Conservation (phyloP, 768 basidiomycete genomes). For the button mushroom (Agaricus bisporus) region DNA sequence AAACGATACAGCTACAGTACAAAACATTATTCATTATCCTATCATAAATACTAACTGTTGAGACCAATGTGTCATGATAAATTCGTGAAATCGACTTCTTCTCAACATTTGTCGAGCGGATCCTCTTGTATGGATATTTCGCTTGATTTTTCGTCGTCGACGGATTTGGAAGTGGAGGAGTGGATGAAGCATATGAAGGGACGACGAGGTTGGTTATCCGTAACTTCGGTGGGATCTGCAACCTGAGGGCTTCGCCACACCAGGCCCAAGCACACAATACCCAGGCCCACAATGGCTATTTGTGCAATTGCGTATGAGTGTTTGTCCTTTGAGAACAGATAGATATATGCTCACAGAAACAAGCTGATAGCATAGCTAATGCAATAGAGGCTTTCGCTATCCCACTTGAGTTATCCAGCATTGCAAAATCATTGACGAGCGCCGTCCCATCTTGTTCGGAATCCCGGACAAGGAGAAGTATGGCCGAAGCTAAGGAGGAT, state of each 20-base stretch:
- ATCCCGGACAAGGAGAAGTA: not conserved
- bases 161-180: not conserved
- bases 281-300: constrained; percentile 6
- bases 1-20: not conserved
- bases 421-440: constrained; percentile 7
- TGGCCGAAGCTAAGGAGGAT: not conserved
- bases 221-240: not conserved
- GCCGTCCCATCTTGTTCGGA: not conserved
- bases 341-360: not conserved
- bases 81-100: no score
- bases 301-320: not conserved
- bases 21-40: no score
- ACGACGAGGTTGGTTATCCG: not conserved
- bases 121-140: no score
- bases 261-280: constrained; percentile 3
- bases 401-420: not conserved
- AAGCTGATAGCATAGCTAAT: constrained; percentile 1
- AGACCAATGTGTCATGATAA: no score
- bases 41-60: no score
- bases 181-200: not conserved
- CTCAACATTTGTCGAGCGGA: no score
- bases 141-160: no score
- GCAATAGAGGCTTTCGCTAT: constrained; percentile 4
- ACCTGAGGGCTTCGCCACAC: not conserved
- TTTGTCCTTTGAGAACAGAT: no score